Conservation (phyloP, 2,329 filamentous ascomycete species). For the Verticillium albo-atrum region DNA sequence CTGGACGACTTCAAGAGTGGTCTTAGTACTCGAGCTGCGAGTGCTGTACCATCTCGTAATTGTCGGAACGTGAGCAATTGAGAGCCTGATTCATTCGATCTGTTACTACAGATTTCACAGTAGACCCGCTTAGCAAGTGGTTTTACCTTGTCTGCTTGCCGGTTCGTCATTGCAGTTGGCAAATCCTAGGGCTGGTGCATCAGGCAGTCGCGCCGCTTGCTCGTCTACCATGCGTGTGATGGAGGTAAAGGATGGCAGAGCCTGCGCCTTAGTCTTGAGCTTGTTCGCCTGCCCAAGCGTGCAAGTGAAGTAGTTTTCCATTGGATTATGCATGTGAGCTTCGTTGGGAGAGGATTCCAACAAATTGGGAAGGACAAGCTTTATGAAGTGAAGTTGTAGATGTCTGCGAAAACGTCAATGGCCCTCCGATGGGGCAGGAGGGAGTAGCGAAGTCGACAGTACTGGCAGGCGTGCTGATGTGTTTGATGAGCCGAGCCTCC, state of each 20-base stretch:
- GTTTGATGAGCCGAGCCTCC: not conserved
- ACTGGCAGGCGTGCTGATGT: too few species aligned
- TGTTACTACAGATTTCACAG: not conserved
- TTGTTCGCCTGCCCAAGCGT: constrained; percentile 51
- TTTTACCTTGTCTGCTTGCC: not conserved
- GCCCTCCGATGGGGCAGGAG: not conserved
- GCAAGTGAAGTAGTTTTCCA: constrained; percentile 53
- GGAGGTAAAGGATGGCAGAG: constrained; percentile 31
- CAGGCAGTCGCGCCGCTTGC: constrained; percentile 33
- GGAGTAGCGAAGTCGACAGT: not conserved
- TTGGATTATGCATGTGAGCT: not conserved
- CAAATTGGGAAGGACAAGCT: not conserved
- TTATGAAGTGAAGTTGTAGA: not conserved
- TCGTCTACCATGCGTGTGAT: constrained; percentile 46
- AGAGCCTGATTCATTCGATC: constrained; percentile 1
- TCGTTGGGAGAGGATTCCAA: not conserved
- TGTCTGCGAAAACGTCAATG: not conserved
- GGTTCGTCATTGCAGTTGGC: constrained; percentile 19
- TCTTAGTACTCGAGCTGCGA: constrained; percentile 24
- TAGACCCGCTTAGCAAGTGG: too few species aligned
- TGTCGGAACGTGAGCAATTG: constrained; percentile 21
- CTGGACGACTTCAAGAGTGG: not conserved
- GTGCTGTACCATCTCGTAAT: constrained; percentile 23
- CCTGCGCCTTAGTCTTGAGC: constrained; percentile 21
- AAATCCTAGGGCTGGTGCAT: constrained; percentile 46